phyloP scores from a whole-genome alignment of 495 filamentous ascomycete species.

The Lasiosphaeria miniovina region DNA sequence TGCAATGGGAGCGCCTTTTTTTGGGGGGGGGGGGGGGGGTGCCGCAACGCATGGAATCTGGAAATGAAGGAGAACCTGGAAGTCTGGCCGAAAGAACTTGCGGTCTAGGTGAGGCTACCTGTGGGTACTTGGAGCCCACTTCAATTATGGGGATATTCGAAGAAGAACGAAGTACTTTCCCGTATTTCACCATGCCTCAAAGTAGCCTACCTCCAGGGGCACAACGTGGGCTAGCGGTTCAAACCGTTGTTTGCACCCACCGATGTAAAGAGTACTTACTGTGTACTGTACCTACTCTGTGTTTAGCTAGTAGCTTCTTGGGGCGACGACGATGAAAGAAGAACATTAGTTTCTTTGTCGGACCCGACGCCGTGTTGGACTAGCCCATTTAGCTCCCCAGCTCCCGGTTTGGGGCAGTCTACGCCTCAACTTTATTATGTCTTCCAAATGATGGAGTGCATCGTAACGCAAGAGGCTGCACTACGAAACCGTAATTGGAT shows the following conservation, averaged over 20 bases:
- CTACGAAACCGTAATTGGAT: neutral
- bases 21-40: neutral
- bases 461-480: neutral
- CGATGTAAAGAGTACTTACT: no score
- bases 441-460: neutral
- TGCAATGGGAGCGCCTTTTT: neutral
- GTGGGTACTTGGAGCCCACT: slow-evolving; percentile 10
- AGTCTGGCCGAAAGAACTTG: neutral
- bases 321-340: no score
- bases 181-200: neutral
- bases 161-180: neutral
- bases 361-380: no score
- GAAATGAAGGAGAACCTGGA: slow-evolving; percentile 1
- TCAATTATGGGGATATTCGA: neutral
- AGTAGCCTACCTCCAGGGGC: neutral
- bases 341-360: no score
- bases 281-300: no score
- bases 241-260: no score
- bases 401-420: neutral
- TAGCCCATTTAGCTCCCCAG: neutral
- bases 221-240: no score
- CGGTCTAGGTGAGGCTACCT: neutral
- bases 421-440: neutral
- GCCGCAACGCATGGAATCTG: neutral
- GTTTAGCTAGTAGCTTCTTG: no score